phyloP scores from a whole-genome alignment of 2,329 filamentous ascomycete species.

The Aspergillus calidoustus region DNA sequence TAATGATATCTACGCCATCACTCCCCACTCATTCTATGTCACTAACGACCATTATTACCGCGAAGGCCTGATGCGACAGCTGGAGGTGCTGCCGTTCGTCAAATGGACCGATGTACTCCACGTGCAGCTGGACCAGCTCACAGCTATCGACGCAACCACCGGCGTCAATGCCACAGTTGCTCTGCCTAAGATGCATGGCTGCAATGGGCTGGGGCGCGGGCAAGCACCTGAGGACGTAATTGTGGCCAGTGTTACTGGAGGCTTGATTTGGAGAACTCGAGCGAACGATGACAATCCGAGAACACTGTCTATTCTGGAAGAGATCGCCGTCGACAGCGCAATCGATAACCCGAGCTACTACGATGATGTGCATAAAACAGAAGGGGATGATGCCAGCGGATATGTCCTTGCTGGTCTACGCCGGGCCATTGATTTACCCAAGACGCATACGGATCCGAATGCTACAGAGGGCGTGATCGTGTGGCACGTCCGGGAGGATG shows the following conservation, averaged over 20 bases:
- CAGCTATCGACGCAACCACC: conserved; percentile 30
- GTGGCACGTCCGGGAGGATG: conserved; percentile 46
- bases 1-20: conserved; percentile 60
- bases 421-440: conserved; percentile 44
- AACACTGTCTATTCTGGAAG: conserved; percentile 49
- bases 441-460: conserved; percentile 35
- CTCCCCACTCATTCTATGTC: conserved; percentile 57
- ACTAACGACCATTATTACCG: conserved; percentile 65
- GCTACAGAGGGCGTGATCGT: conserved; percentile 54
- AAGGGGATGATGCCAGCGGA: conserved; percentile 55
- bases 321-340: conserved; percentile 49
- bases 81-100: conserved; percentile 53
- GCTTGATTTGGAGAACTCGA: conserved; percentile 50
- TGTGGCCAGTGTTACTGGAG: conserved; percentile 49
- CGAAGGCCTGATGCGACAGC: conserved; percentile 50
- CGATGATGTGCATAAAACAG: conserved; percentile 55
- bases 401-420: conserved; percentile 57
- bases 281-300: conserved; percentile 28
- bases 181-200: conserved; percentile 54
- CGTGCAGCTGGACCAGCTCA: conserved; percentile 42
- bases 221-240: conserved; percentile 38
- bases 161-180: conserved; percentile 53
- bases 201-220: conserved; percentile 62
- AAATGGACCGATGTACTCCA: conserved; percentile 58
- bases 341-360: conserved; percentile 66